Evolutionary conservation across 225 moss, liverwort and hornwort species (phyloP), one percentile per base, ranked within the genome.

Genomic region (Physcomitrellopsis africana): DNA sequence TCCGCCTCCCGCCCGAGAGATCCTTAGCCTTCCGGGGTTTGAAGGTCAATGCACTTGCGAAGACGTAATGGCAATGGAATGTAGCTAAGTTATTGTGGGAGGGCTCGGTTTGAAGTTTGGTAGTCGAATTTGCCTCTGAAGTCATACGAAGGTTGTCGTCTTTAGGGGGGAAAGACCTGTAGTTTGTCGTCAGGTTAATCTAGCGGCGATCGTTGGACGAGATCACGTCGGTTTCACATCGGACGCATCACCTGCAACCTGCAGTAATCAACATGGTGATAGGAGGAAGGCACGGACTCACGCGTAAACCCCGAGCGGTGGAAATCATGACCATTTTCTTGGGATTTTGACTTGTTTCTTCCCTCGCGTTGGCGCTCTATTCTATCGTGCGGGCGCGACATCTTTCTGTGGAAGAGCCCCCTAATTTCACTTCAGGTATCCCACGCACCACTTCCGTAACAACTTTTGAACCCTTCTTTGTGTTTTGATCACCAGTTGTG

Each of bases 241-340:
- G 24, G 57, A 41, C 46, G 2, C 44, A 46, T 11, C 24, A 37
- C 26, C 13, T 20, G 73, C 14, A 7, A 37, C 37, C 20, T 49
- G 1, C 44, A 44, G 67, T 43, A 13, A 67, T 54, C 60, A 67
- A 70, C 63, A 80, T 80, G 79, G 70, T 52, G 80, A 42, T 80
- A 37, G 69, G 79, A 26, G 46, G 49, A 74, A 82, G 80, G 76
- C 82, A 86, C 76, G 80, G 55, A 56, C 45, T 5, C 16, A 22
- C 67, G 17, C 32, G 80, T 63, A 86, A 74, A 61, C 69, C 77
- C 74, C 80, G 82, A 19, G 12, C 51, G 43, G 3, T 74, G 74
- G 71, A 61, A 26, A 58, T 71, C n/a, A 72, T 80, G 76, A 77
- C 77, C 70, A 67, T 74, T 60, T 63, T 46, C 22, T 26, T 82